Evolutionary conservation across 2,329 filamentous ascomycete genomes (phyloP).

Genomic region (Coccinonectria pachysandricola): DNA sequence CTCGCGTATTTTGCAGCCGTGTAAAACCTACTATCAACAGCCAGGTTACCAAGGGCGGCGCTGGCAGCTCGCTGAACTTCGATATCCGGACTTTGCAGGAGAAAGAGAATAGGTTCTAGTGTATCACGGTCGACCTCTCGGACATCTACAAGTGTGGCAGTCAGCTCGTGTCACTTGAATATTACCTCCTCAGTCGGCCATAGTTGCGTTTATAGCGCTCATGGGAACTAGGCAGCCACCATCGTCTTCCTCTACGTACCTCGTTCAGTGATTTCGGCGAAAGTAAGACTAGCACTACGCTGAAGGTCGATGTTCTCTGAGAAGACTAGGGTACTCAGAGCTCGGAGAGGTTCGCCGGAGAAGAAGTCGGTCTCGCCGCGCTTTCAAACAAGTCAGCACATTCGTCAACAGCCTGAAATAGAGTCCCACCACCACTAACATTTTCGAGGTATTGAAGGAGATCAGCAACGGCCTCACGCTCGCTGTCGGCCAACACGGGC

Average conservation of each 20-base stretch:
- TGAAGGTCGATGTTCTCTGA: conserved; percentile 98
- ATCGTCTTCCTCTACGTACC: conserved; percentile 46
- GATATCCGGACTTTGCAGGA: conserved; percentile 89
- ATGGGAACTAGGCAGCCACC: no score
- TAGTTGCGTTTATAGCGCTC: no score
- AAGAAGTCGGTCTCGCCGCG: conserved; percentile 98
- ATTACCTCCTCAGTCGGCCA: no score
- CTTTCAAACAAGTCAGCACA: conserved; percentile 39
- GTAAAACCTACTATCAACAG: conserved; percentile 76
- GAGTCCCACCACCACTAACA: conserved; percentile 48
- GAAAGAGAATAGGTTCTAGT: conserved; percentile 87
- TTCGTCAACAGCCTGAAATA: conserved; percentile 1
- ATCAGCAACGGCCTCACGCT: conserved; percentile 93
- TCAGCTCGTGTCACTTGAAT: no score
- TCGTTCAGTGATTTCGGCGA: conserved; percentile 97
- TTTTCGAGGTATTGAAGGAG: conserved; percentile 94
- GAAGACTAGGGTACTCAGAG: conserved; percentile 90
- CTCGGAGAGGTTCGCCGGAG: conserved; percentile 84
- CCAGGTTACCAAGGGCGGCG: conserved; percentile 88
- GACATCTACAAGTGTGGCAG: conserved; percentile 57
- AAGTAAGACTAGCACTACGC: conserved; percentile 92
- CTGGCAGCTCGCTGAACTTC: conserved; percentile 96
- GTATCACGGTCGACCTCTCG: conserved; percentile 91
- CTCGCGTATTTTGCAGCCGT: background rate
- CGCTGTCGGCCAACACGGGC: conserved; percentile 84